Conservation (phyloP, 2,329 filamentous ascomycete species). For the Achaetomium macrosporum region DNA sequence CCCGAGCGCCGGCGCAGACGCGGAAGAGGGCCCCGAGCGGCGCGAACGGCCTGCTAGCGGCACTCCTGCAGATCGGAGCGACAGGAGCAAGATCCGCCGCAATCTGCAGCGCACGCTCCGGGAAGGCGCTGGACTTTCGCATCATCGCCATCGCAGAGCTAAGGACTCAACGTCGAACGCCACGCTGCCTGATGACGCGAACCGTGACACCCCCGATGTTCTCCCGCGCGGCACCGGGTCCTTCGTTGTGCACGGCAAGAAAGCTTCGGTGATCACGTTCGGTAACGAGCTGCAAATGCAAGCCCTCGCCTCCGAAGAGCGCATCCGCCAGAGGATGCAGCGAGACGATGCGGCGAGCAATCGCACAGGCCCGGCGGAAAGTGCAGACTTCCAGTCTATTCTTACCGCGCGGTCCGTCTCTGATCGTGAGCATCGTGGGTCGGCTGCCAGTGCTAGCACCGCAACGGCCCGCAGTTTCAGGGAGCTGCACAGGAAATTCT, state of each 20-base stretch:
- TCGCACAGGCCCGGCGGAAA: constrained; percentile 23
- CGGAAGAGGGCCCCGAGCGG: constrained; percentile 37
- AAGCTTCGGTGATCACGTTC: constrained; percentile 95
- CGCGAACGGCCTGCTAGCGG: constrained; percentile 23
- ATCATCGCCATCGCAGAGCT: constrained; percentile 68
- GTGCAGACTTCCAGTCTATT: constrained; percentile 49
- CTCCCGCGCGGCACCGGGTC: constrained; percentile 75
- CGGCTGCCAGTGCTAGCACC: constrained; percentile 59
- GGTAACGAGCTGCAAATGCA: constrained; percentile 87
- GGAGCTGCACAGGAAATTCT: constrained; percentile 56
- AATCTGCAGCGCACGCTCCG: constrained; percentile 86
- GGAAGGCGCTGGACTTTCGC: constrained; percentile 64
- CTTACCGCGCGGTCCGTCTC: constrained; percentile 38
- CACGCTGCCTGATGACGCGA: constrained; percentile 41
- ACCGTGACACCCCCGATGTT: constrained; percentile 49
- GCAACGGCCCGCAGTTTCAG: constrained; percentile 61
- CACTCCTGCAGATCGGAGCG: constrained; percentile 40
- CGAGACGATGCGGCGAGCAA: constrained; percentile 29
- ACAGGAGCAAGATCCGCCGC: constrained; percentile 67
- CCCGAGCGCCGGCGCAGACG: constrained; percentile 35
- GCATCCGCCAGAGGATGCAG: constrained; percentile 56
- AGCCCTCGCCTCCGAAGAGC: constrained; percentile 67
- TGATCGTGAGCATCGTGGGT: constrained; percentile 49
- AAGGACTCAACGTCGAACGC: constrained; percentile 64
- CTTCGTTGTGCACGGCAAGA: constrained; percentile 96